Base-by-base conservation (phyloP, 78 protist species). In the Dictyostelium purpureum region DNA sequence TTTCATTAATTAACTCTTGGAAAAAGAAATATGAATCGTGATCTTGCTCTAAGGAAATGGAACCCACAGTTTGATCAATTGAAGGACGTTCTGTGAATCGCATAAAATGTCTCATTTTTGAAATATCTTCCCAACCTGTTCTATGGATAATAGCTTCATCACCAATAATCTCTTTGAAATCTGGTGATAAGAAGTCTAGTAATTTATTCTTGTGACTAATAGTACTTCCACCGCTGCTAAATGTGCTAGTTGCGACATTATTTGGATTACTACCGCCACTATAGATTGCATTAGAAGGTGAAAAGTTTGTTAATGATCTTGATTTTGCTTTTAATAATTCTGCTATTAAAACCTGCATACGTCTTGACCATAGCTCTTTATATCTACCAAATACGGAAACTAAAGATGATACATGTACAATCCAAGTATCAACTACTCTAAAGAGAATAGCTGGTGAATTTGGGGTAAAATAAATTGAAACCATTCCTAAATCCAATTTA, bases 91-190 rank as follows among this genome's bases (percentile, higher is more conserved):
- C 92, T 1, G 82, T 56, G n/a, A 35, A 75, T 28, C 18, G 52
- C 65, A 85, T 18, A 33, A 66, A 85, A 31, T 85, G 83, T 37
- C 92, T n/a, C 74, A 85, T 21, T 26, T 40, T 49, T 7, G 83
- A 73, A 5, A 85, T 85, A 52, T 73, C 92, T 11, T 74, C 69
- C 92, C 92, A 85, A 31, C 92, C 92, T 12, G 38, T 38, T n/a
- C 92, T 66, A 61, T 85, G 92, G 26, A 85, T 85, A 2, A 85
- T 42, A 3, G 92, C 92, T 61, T 85, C 92, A 35, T 85, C 92
- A 35, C 92, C 92, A 59, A 85, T 85, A n/a, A 85, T 73, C 45
- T 85, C 92, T 59, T 85, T 85, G 38, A 85, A 85, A n/a, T 85
- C 92, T 0, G 92, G 92, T 33, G 92, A 77, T 38, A 85, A 73